Evolutionary conservation across 495 filamentous ascomycete genomes (phyloP), one percentile per base, ranked within the genome.

Genomic region (Aspergillus bertholletiae): DNA sequence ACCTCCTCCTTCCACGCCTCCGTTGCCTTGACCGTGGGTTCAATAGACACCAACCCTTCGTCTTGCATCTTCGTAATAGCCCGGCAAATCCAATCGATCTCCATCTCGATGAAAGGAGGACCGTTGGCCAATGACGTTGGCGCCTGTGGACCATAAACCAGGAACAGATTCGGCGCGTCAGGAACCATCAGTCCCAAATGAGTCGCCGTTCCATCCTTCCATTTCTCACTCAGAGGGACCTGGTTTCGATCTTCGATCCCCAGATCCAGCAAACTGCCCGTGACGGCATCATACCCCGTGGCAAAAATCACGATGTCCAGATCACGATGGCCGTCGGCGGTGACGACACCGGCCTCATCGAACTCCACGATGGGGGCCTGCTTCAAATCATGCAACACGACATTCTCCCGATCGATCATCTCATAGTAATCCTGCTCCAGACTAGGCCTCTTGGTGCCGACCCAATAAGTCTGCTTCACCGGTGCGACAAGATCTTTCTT

Each of bases 401-500:
- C 79, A 51, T 82, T 80, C 0, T 70, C 61, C 23, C 67, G 61
- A 51, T 84, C 76, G 59, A 85, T 75, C 48, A 73, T 69, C 57
- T 84, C 81, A 53, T 75, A 84, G 66, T 80, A 84, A 39, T 78
- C 69, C 34, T 72, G 63, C 54, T 85, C 82, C 5, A 84, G 71
- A 18, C 70, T 77, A 1, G 74, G 73, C 0, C 82, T 69, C 66
- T 84, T 84, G 12, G 71, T 67, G 24, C 80, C 83, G 30, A 79
- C 77, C 2, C 64, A 59, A 55, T 79, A 72, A 1, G 75, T 74
- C 23, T 67, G 70, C 40, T 77, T 63, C 15, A 72, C 28, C 0
- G 82, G 83, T 1, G 78, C 80, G 15, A 86, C 67, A 8, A 83
- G 55, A 24, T 83, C 77, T 46, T 69, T 61, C 49, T 78, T 77